Evolutionary conservation across 2,329 filamentous ascomycete genomes (phyloP).

Genomic region (Celoporthe dispersa): DNA sequence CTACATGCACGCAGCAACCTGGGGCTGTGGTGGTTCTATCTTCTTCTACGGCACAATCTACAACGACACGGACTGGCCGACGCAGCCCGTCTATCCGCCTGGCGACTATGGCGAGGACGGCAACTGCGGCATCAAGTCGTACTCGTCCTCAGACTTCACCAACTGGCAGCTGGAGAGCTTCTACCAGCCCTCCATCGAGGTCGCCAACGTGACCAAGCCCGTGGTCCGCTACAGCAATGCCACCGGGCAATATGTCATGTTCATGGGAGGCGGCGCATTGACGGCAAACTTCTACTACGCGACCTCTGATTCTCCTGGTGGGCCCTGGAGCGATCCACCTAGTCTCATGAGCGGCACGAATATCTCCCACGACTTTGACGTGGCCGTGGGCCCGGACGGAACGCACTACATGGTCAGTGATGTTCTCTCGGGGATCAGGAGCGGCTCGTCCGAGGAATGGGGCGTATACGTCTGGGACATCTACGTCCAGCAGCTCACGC

Average conservation of each 20-base stretch:
- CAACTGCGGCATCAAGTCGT: background rate
- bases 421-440: background rate
- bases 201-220: background rate
- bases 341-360: background rate
- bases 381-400: background rate
- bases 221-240: background rate
- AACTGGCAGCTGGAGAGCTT: background rate
- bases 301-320: background rate
- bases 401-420: background rate
- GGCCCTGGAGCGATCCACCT: background rate
- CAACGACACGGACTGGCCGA: background rate
- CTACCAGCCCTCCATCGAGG: background rate
- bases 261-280: background rate
- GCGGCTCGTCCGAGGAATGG: background rate
- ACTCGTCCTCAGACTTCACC: background rate
- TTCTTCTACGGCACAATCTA: background rate
- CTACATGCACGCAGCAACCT: background rate
- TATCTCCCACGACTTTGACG: background rate
- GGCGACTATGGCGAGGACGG: background rate
- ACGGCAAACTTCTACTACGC: background rate
- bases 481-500: background rate
- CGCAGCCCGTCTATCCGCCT: background rate
- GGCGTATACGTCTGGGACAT: background rate
- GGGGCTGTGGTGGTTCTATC: background rate
- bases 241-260: background rate